A percentile compares a stretch with the other conserved stretches of the same genome.
These are phyloP conservation scores for Lodderomyces parapsilosis DNA, from an alignment of 1,139 yeast species.

Conservation along the genomic window DNA sequence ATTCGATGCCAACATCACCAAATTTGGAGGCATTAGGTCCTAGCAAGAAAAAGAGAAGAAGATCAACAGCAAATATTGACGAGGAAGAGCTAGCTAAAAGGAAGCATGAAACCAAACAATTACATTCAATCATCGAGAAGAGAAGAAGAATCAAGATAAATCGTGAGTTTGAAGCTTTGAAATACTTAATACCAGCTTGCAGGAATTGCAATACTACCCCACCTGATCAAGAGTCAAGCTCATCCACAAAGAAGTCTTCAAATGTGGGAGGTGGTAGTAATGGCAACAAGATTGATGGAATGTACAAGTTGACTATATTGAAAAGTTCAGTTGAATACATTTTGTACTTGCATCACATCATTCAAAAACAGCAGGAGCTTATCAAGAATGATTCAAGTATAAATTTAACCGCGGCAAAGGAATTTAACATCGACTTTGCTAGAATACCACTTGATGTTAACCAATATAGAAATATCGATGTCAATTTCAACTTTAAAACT, in stretches of 20 bases:
- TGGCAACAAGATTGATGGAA: constrained; percentile 54
- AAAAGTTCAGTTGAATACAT: constrained; percentile 83
- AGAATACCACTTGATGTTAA: constrained; percentile 56
- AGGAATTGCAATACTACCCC: constrained; percentile 13
- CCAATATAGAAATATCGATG: constrained; percentile 56
- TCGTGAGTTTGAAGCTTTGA: constrained; percentile 78
- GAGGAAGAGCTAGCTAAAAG: constrained; percentile 56
- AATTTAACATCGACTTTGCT: constrained; percentile 47
- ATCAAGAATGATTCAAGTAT: constrained; percentile 14
- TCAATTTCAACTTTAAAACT: constrained; percentile 52
- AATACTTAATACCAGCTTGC: constrained; percentile 78
- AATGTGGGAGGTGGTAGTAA: constrained; percentile 19
- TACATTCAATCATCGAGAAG: constrained; percentile 80
- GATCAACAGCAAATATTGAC: constrained; percentile 46
- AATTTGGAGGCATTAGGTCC: constrained; percentile 10
- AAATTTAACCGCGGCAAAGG: constrained; percentile 7
- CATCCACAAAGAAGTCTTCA: constrained; percentile 9
- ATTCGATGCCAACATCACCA: constrained; percentile 9
- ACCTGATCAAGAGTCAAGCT: constrained; percentile 13
- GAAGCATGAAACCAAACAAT: constrained; percentile 55
- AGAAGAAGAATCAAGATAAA: constrained; percentile 77
- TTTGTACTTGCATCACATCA: constrained; percentile 61
- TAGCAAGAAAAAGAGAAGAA: constrained; percentile 44
- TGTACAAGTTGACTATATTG: constrained; percentile 77
- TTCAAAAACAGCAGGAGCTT: constrained; percentile 46